Percentiles rank a stretch among this genome's conserved stretches.
Conservation (phyloP, 495 filamentous ascomycete genomes). For the Friedmanniomyces simplex region DNA sequence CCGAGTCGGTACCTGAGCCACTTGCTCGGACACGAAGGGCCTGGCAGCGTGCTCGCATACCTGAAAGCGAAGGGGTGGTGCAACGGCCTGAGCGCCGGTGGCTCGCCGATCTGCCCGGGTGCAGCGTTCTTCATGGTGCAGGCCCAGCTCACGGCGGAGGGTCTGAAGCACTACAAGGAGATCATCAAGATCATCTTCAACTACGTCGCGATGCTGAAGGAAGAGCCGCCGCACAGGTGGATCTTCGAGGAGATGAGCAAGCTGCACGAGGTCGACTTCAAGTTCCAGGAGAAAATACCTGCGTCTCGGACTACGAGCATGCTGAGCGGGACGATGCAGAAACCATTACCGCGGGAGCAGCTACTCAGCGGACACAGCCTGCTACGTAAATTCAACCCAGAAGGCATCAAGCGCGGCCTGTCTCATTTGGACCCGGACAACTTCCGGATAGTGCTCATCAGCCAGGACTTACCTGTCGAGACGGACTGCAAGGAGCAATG, state of each 20-base stretch:
- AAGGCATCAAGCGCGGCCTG: constrained; percentile 64
- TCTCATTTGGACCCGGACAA: constrained; percentile 75
- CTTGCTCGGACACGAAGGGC: constrained; percentile 91
- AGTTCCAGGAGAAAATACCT: constrained; percentile 84
- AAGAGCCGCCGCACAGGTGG: constrained; percentile 78
- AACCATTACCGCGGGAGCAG: constrained; percentile 71
- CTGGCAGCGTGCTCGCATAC: constrained; percentile 90
- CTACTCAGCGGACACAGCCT: constrained; percentile 66
- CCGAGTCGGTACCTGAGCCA: constrained; percentile 88
- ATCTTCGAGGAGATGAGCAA: constrained; percentile 84
- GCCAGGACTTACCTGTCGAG: constrained; percentile 69
- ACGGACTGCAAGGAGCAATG: constrained; percentile 88
- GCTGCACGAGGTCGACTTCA: constrained; percentile 85
- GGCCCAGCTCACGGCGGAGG: constrained; percentile 78
- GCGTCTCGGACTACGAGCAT: constrained; percentile 79
- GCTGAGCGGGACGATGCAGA: constrained; percentile 79
- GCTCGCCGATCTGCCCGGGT: constrained; percentile 67
- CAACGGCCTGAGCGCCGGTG: constrained; percentile 73
- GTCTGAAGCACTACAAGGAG: constrained; percentile 73
- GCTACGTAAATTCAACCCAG: constrained; percentile 66
- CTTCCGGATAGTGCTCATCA: constrained; percentile 71
- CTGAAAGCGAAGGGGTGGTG: constrained; percentile 95
- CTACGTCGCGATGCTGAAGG: constrained; percentile 80
- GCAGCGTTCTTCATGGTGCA: constrained; percentile 72
- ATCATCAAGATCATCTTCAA: constrained; percentile 83